Conservation (phyloP, 2,329 filamentous ascomycete genomes). For the Verticillium albo-atrum region DNA sequence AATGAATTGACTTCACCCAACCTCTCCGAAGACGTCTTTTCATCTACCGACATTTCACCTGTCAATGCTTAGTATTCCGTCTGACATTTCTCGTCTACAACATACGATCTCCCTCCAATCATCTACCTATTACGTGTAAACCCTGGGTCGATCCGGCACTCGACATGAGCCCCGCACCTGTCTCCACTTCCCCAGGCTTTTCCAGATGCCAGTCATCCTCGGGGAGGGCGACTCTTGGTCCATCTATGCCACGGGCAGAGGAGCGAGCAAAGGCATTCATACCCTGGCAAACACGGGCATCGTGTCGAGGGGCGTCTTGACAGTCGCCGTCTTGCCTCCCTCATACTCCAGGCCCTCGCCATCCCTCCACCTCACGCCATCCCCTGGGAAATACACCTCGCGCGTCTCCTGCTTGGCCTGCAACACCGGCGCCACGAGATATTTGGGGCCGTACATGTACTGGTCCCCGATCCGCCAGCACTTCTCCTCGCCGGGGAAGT, state of each 20-base stretch:
- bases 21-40: background rate
- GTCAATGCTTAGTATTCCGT: background rate
- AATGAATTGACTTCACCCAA: background rate
- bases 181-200: background rate
- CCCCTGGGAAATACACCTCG: constrained; percentile 47
- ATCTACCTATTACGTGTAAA: no score
- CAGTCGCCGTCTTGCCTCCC: constrained; percentile 6
- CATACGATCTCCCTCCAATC: no score
- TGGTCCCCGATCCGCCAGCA: constrained; percentile 56
- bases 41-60: background rate
- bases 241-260: no score
- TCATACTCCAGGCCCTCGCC: constrained; percentile 7
- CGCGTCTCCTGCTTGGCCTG: constrained; percentile 37
- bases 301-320: constrained; percentile 9
- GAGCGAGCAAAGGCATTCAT: background rate
- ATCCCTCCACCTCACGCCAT: constrained; percentile 6
- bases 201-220: no score
- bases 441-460: constrained; percentile 60
- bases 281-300: constrained; percentile 10
- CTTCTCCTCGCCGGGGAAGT: constrained; percentile 50
- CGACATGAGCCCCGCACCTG: background rate
- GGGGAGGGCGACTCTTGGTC: no score
- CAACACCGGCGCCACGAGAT: constrained; percentile 54
- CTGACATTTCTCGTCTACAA: background rate
- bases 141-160: no score